These are phyloP conservation scores for Candida frijolesensis DNA, from an alignment of 1,139 yeast genomes.

Conservation along the genomic window DNA sequence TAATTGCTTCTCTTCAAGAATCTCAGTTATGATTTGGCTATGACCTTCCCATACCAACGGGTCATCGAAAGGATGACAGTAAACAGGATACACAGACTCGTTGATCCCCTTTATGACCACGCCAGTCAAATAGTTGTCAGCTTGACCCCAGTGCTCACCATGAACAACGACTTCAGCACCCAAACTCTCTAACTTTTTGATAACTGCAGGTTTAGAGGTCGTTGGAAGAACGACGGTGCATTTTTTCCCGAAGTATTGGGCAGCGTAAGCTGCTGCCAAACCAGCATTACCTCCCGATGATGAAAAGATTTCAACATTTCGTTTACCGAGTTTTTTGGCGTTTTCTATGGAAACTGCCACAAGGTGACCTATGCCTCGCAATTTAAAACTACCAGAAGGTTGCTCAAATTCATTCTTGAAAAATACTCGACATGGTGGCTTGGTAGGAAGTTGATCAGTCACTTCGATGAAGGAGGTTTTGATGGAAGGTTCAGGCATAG, in stretches of 20 bases:
- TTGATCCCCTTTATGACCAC: slow-evolving; percentile 21
- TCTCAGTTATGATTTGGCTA: slow-evolving; percentile 36
- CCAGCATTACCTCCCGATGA: slow-evolving; percentile 53
- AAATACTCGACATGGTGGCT: slow-evolving; percentile 49
- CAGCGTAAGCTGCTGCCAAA: slow-evolving; percentile 45
- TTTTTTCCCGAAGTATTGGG: slow-evolving; percentile 25
- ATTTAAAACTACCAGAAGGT: slow-evolving; percentile 45
- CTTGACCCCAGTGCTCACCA: slow-evolving; percentile 41
- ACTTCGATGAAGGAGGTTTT: slow-evolving; percentile 42
- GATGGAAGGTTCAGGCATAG: slow-evolving; percentile 12
- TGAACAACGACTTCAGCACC: slow-evolving; percentile 33
- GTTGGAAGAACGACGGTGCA: slow-evolving; percentile 46
- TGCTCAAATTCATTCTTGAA: slow-evolving; percentile 44
- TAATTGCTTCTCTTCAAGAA: slow-evolving; percentile 23
- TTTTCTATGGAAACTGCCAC: slow-evolving; percentile 24
- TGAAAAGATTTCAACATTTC: slow-evolving; percentile 34
- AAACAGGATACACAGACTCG: slow-evolving; percentile 26
- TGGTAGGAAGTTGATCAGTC: slow-evolving; percentile 26
- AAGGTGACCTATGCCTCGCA: slow-evolving; percentile 42
- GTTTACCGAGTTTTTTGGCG: slow-evolving; percentile 21
- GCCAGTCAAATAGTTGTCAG: slow-evolving; percentile 32
- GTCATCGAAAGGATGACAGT: slow-evolving; percentile 47
- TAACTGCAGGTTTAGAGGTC: slow-evolving; percentile 27
- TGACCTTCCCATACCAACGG: slow-evolving; percentile 45
- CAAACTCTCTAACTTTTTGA: slow-evolving; percentile 24